phyloP scores from a whole-genome alignment of 495 filamentous ascomycete species.

The Penicillium verhagenii region DNA sequence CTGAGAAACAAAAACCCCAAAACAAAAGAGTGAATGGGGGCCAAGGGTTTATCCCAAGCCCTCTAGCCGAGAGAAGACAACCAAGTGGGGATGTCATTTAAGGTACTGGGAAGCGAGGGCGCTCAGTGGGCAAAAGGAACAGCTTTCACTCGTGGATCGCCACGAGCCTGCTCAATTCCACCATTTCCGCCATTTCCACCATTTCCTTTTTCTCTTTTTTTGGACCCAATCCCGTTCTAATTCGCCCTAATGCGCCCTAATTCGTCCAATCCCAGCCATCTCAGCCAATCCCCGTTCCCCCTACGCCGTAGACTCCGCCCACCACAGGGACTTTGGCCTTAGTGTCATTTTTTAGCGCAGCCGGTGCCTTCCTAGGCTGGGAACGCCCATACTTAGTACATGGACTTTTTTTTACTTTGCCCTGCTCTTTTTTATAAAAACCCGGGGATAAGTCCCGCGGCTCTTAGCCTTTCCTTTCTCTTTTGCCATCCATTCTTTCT shows the following conservation, averaged over 20 bases:
- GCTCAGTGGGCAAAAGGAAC: background rate
- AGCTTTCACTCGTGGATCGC: conserved; percentile 12
- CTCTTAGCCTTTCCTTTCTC: conserved; percentile 5
- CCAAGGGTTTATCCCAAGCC: background rate
- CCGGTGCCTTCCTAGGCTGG: conserved; percentile 1
- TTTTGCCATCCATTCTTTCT: conserved; percentile 5
- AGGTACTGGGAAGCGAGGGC: conserved; percentile 11
- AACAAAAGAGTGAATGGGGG: too few relatives aligned
- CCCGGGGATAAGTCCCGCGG: background rate
- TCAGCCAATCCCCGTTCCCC: background rate
- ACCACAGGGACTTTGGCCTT: background rate
- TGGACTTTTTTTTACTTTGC: background rate
- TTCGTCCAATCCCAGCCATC: too few relatives aligned
- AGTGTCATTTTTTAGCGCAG: background rate
- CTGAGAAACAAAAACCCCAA: too few relatives aligned
- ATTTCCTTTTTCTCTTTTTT: too few relatives aligned
- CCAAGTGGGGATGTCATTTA: conserved; percentile 12
- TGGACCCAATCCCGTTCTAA: too few relatives aligned
- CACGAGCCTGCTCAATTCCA: conserved; percentile 4
- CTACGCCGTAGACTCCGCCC: background rate
- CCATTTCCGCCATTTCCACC: too few relatives aligned
- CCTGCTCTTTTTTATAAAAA: background rate
- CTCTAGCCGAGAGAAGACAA: background rate
- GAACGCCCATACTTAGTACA: background rate
- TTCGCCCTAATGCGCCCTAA: too few relatives aligned